Conservation (phyloP, 1,284 basidiomycete species). For the Hemileia vastatrix region DNA sequence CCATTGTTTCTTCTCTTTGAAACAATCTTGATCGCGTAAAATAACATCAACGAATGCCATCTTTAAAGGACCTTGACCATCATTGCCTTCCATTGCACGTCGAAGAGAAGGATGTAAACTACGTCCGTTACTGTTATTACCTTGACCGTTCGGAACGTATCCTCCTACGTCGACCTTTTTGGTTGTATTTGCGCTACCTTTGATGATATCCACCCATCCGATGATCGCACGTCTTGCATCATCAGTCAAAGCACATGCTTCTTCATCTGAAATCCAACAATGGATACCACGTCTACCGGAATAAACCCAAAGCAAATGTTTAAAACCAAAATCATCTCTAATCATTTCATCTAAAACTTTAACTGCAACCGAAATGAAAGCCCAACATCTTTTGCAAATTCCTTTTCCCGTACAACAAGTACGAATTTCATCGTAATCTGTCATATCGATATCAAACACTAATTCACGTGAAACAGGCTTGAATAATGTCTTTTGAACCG, state of each 20-base stretch:
- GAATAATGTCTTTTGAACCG: constrained; percentile 64
- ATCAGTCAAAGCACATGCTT: constrained; percentile 80
- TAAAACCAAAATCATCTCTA: constrained; percentile 71
- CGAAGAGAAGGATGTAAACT: constrained; percentile 60
- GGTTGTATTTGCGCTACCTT: constrained; percentile 63
- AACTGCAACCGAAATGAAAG: constrained; percentile 85
- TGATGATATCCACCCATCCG: constrained; percentile 77
- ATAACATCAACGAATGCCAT: constrained; percentile 61
- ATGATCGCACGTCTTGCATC: constrained; percentile 80
- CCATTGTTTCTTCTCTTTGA: constrained; percentile 61
- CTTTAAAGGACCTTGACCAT: too few species aligned
- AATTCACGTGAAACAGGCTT: constrained; percentile 76
- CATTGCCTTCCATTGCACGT: too few species aligned
- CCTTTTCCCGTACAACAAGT: constrained; percentile 87
- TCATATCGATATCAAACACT: constrained; percentile 99
- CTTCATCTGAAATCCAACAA: constrained; percentile 87
- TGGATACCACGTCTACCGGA: constrained; percentile 97
- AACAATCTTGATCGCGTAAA: constrained; percentile 76
- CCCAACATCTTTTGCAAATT: constrained; percentile 91
- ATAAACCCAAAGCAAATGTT: constrained; percentile 87
- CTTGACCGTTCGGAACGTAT: too few species aligned
- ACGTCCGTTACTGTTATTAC: constrained; percentile 39
- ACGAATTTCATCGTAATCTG: constrained; percentile 91
- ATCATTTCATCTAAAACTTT: constrained; percentile 71
- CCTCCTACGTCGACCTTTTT: constrained; percentile 66